These are phyloP conservation scores for Fennellomyces sp. DNA, from an alignment of 371 early-diverging fungal genomes.

Conservation along the genomic window DNA sequence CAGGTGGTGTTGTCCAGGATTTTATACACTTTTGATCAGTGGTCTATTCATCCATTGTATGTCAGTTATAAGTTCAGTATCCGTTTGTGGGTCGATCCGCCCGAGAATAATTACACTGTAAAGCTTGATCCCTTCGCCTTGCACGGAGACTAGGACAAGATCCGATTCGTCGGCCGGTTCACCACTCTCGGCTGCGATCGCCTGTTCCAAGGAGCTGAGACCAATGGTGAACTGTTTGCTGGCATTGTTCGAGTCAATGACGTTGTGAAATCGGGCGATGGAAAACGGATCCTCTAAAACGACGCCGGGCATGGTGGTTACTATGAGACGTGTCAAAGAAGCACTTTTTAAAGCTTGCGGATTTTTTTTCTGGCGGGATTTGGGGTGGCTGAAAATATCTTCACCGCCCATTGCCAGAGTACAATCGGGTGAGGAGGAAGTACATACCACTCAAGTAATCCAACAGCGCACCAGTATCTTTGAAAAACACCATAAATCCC, in stretches of 20 bases:
- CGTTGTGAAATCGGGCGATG: conserved; percentile 57
- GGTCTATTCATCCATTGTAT: no score
- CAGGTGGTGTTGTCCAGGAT: conserved; percentile 64
- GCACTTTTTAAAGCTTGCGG: background rate
- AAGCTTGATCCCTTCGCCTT: conserved; percentile 63
- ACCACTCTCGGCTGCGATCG: conserved; percentile 14
- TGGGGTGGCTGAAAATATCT: no score
- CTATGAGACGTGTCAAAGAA: background rate
- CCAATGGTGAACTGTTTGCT: conserved; percentile 40
- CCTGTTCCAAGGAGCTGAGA: conserved; percentile 24
- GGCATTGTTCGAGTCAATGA: conserved; percentile 25
- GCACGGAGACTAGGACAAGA: conserved; percentile 56
- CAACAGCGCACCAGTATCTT: no score
- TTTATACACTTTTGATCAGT: conserved; percentile 60
- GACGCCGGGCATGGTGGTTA: conserved; percentile 53
- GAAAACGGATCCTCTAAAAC: conserved; percentile 63
- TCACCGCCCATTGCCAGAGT: no score
- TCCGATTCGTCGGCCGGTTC: conserved; percentile 28
- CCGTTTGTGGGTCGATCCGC: no score
- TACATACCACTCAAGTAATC: no score
- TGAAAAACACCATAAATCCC: no score
- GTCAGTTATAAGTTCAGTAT: conserved; percentile 5
- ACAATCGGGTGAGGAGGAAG: no score
- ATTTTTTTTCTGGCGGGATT: background rate
- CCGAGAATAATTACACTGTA: conserved; percentile 47